Evolutionary conservation across 768 basidiomycete genomes (phyloP).

Genomic region (Calocybe gangraenosa): DNA sequence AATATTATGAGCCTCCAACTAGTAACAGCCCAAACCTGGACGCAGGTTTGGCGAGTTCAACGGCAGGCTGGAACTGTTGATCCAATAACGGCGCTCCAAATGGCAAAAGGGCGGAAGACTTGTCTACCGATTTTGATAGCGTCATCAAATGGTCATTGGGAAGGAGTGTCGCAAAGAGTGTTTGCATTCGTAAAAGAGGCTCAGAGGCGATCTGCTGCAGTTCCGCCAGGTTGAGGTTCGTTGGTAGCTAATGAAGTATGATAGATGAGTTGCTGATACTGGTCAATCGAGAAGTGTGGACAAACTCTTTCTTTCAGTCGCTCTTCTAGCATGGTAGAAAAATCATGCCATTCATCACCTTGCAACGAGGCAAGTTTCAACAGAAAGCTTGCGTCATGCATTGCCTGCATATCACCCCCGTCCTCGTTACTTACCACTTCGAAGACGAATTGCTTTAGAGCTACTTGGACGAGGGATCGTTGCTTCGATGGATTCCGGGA

Average conservation of each 20-base stretch:
- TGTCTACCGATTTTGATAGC: constrained; percentile 25
- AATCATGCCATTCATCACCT: constrained; percentile 25
- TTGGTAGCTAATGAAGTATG: constrained; percentile 13
- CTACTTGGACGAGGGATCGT: constrained; percentile 30
- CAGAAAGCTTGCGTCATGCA: constrained; percentile 49
- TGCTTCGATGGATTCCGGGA: constrained; percentile 32
- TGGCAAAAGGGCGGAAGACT: constrained; percentile 40
- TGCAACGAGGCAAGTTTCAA: constrained; percentile 34
- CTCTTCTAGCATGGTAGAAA: constrained; percentile 21
- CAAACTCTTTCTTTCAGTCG: constrained; percentile 19
- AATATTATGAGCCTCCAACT: constrained; percentile 40
- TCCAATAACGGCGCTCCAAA: constrained; percentile 51
- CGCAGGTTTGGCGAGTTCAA: constrained; percentile 67
- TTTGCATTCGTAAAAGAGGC: constrained; percentile 54
- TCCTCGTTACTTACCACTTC: constrained; percentile 28
- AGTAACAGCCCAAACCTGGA: constrained; percentile 74
- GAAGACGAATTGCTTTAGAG: constrained; percentile 35
- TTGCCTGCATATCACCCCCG: constrained; percentile 24
- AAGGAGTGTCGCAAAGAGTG: constrained; percentile 56
- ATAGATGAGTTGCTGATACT: not conserved
- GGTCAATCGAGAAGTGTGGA: not conserved
- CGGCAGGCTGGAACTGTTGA: constrained; percentile 50
- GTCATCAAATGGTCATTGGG: constrained; percentile 28
- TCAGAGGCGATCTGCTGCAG: constrained; percentile 28
- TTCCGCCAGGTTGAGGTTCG: constrained; percentile 8